Percentiles rank a stretch among this genome's conserved stretches.
phyloP scores from a whole-genome alignment of 2,329 filamentous ascomycete species.

The Cladophialophora chaetospira region DNA sequence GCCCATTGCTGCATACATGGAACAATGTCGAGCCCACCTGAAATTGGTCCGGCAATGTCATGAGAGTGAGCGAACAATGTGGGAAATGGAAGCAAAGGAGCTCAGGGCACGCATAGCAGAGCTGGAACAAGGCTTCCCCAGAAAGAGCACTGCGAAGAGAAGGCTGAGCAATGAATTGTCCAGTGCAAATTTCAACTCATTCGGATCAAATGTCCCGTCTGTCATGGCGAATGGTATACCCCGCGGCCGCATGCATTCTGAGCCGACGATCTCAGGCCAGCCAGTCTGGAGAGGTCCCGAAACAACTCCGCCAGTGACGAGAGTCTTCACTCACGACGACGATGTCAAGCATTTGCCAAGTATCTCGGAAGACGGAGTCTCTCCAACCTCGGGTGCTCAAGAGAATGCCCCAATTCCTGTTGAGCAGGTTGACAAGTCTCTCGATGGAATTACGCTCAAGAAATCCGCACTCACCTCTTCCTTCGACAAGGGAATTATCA shows the following conservation, averaged over 20 bases:
- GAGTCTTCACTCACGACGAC: slow-evolving; percentile 45
- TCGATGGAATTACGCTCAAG: slow-evolving; percentile 52
- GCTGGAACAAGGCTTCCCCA: slow-evolving; percentile 41
- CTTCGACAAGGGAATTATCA: slow-evolving; percentile 47
- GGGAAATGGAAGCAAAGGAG: slow-evolving; percentile 47
- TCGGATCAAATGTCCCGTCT: slow-evolving; percentile 27
- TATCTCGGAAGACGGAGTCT: slow-evolving; percentile 39
- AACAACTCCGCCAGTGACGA: slow-evolving; percentile 43
- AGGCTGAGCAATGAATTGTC: slow-evolving; percentile 33
- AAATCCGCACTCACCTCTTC: slow-evolving; percentile 47
- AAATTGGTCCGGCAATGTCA: slow-evolving; percentile 46
- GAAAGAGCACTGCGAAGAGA: slow-evolving; percentile 28
- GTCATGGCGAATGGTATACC: slow-evolving; percentile 11
- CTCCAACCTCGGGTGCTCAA: slow-evolving; percentile 33
- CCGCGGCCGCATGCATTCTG: slow-evolving; percentile 17
- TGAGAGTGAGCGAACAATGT: slow-evolving; percentile 46
- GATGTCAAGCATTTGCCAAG: slow-evolving; percentile 33
- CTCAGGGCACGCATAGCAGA: slow-evolving; percentile 46
- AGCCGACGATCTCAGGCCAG: slow-evolving; percentile 16
- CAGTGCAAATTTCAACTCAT: slow-evolving; percentile 25
- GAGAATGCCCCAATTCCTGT: slow-evolving; percentile 43
- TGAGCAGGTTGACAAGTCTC: slow-evolving; percentile 48
- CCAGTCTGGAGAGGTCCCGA: slow-evolving; percentile 50
- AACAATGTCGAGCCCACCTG: slow-evolving; percentile 46
- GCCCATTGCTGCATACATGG: slow-evolving; percentile 43